Evolutionary conservation across 2,329 filamentous ascomycete genomes (phyloP).

Genomic region (Dothideomycetidae sp.): DNA sequence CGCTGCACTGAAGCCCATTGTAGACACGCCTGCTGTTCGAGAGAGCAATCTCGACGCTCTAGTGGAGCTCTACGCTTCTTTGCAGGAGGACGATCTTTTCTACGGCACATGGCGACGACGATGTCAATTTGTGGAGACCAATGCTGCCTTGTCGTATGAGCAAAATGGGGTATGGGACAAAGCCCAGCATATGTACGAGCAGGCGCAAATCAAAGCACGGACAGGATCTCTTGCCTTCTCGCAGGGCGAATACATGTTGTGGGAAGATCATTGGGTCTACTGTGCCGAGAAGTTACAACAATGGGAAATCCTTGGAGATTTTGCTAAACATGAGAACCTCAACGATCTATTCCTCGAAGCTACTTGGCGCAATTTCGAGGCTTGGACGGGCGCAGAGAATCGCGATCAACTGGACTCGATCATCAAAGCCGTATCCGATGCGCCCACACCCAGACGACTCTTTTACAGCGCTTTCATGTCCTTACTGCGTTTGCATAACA

Average conservation of each 20-base stretch:
- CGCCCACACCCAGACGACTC: slow-evolving; percentile 78
- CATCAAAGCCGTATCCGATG: slow-evolving; percentile 95
- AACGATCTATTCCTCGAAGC: slow-evolving; percentile 92
- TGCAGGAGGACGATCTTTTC: slow-evolving; percentile 94
- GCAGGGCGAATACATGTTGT: slow-evolving; percentile 93
- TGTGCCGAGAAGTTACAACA: slow-evolving; percentile 97
- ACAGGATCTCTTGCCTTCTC: slow-evolving; percentile 95
- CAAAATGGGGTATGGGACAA: slow-evolving; percentile 99
- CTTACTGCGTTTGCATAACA: slow-evolving; percentile 82
- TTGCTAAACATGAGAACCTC: slow-evolving; percentile 97
- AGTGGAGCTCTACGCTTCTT: slow-evolving; percentile 76
- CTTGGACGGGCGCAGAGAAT: slow-evolving; percentile 77
- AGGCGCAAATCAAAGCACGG: slow-evolving; percentile 89
- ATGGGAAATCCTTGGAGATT: slow-evolving; percentile 95
- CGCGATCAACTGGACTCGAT: slow-evolving; percentile 82
- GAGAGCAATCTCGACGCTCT: slow-evolving; percentile 94
- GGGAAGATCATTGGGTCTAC: slow-evolving; percentile 98
- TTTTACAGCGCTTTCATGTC: slow-evolving; percentile 99
- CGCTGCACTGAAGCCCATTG: slow-evolving; percentile 65
- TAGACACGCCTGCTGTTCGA: slow-evolving; percentile 68
- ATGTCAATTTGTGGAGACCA: slow-evolving; percentile 94
- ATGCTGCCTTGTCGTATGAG: slow-evolving; percentile 91
- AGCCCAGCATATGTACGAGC: slow-evolving; percentile 91
- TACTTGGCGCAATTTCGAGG: slow-evolving; percentile 88
- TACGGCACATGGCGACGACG: slow-evolving; percentile 93